A percentile compares a stretch with the other conserved stretches of the same genome.
Evolutionary conservation across 2,329 filamentous ascomycete genomes (phyloP).

Genomic region (Orbilia blumenaviensis): DNA sequence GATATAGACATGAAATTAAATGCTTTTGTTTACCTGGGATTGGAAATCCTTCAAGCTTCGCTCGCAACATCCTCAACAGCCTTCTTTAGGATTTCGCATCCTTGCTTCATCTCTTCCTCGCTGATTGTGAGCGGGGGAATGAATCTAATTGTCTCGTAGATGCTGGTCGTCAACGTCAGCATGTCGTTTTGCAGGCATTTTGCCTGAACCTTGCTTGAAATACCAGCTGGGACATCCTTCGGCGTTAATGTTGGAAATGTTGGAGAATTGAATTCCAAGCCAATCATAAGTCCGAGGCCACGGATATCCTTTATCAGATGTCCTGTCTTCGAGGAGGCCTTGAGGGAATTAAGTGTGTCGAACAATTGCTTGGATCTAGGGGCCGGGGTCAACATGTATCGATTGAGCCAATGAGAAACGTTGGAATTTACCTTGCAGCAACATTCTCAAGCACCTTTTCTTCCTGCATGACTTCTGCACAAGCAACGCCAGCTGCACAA

Average conservation of each 20-base stretch:
- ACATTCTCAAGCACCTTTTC: slow-evolving; percentile 61
- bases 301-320: slow-evolving; percentile 61
- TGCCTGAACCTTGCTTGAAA: slow-evolving; percentile 61
- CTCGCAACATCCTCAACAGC: slow-evolving; percentile 61
- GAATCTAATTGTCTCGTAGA: slow-evolving; percentile 62
- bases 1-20: neutral
- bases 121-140: slow-evolving; percentile 62
- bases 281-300: slow-evolving; percentile 61
- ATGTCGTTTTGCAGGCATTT: slow-evolving; percentile 61
- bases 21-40: neutral
- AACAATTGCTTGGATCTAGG: slow-evolving; percentile 56
- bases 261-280: slow-evolving; percentile 59
- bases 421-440: slow-evolving; percentile 55
- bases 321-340: slow-evolving; percentile 55
- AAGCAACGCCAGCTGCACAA: slow-evolving; percentile 60
- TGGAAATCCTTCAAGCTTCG: slow-evolving; percentile 52
- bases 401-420: neutral
- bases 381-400: neutral
- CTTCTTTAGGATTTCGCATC: slow-evolving; percentile 60
- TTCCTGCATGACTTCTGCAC: slow-evolving; percentile 60
- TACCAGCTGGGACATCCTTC: slow-evolving; percentile 57
- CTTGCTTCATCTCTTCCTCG: slow-evolving; percentile 61
- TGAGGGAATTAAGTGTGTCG: slow-evolving; percentile 54
- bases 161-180: slow-evolving; percentile 61
- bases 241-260: slow-evolving; percentile 41